Evolutionary conservation across 345 rosid species (phyloP), one percentile per base, ranked within the genome.

Genomic region (Camelina hispida): DNA sequence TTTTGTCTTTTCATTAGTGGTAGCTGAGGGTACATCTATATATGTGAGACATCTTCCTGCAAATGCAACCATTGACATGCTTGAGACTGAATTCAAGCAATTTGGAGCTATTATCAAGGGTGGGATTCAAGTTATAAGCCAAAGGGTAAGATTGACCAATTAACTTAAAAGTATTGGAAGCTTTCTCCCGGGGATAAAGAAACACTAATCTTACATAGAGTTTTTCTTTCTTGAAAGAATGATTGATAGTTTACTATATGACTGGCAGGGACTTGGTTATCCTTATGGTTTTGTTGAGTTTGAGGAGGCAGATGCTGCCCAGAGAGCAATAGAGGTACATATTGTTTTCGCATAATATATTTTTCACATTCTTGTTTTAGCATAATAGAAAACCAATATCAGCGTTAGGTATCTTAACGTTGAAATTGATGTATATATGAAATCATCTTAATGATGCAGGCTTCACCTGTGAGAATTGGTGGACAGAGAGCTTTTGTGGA

Each of bases 211-310:
- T 63, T 63, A 43, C 40, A 44, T 28, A 44, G 5, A n/a, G 37
- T 28, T 37, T 10, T 1, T 18, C 22, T 38, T 15, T 58, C 38
- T 58, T 2, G 30, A 47, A 51, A 16, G 20, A 47, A 47, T 47
- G 52, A 47, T n/a, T 47, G 52, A 47, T n/a, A 47, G 10, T 47
- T 47, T 16, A 40, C 12, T 57, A 43, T 56, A 48, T 57, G 66
- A 55, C 35, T 54, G 15, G 38, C 80, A 95, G 96, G 98, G 93
- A 35, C 76, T 85, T 64, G 71, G 75, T 22, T 76, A 1, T 69
- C 81, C 85, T 77, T 95, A 82, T 80, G 99, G 99, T 25, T 95
- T 95, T 60, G 98, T 95, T 69, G 98, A 95, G 81, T 95, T 90
- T 81, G 87, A 88, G 67, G 87, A 65, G 43, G 89, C 84, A 46